Evolutionary conservation across 169 alveolate species (phyloP), one percentile per base, ranked within the genome.

Genomic region (Cryptosporidium viatorum): DNA sequence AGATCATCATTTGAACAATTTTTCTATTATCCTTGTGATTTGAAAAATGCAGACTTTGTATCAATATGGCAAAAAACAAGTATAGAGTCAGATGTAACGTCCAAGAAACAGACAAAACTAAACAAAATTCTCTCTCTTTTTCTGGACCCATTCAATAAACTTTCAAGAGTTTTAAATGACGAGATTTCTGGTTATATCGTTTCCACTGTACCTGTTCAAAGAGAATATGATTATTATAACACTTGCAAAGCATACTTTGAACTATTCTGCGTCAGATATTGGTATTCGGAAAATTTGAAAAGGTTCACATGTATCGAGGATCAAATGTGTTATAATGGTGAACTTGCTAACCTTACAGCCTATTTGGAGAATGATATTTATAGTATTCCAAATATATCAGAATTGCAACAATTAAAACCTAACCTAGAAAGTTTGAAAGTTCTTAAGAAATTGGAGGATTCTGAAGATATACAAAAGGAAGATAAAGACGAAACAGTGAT

Each of bases 191-290:
- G 89, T 7, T 80, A 29, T 31, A 12, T 43, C 41, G 26, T 80
- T 21, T 48, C 51, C 16, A 65, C 80, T 16, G 68, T 80, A 31
- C 7, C 55, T 4, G 80, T 80, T 29, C n/a, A 65, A 9, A 62
- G 43, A 18, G 37, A 45, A 9, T 7, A 9, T 52, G 29, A 33
- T 2, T 3, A 21, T 23, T 12, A 23, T 14, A 29, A 10, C 10
- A 7, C 29, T 8, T 41, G 45, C 18, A 80, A 80, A 43, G 35
- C 89, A n/a, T 50, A 80, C 67, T 80, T 80, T 80, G 89, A 80
- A 45, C 70, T 80, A 16, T 48, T 80, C 45, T 80, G 89, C 51
- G 75, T 65, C 41, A 59, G 89, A 29, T 80, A 80, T 65, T 80
- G 89, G 89, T 80, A 80, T 52, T 80, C 89, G 7, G 75, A 80